Conservation (phyloP, 2,329 filamentous ascomycete species). For the Aspergillus ruber region DNA sequence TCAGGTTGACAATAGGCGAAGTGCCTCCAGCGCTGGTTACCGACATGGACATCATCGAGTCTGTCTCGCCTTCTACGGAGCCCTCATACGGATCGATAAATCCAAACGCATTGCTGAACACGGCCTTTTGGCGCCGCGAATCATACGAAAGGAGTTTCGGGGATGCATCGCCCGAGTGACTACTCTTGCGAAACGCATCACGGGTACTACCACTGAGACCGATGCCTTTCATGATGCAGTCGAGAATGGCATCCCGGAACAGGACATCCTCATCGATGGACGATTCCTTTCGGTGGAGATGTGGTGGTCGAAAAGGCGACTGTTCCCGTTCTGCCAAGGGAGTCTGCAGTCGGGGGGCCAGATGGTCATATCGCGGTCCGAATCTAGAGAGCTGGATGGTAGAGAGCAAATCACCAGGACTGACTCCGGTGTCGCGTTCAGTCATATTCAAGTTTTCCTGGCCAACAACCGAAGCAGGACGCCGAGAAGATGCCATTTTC, state of each 20-base stretch:
- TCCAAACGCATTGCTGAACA: slow-evolving; percentile 83
- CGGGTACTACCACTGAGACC: slow-evolving; percentile 64
- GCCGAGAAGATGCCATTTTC: slow-evolving; percentile 43
- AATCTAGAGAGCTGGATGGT: slow-evolving; percentile 66
- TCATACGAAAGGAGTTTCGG: slow-evolving; percentile 81
- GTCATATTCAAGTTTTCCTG: slow-evolving; percentile 11
- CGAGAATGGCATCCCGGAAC: slow-evolving; percentile 82
- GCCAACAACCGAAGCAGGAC: slow-evolving; percentile 13
- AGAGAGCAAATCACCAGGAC: slow-evolving; percentile 71
- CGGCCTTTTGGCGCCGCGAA: slow-evolving; percentile 67
- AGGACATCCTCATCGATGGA: slow-evolving; percentile 80
- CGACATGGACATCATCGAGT: slow-evolving; percentile 68
- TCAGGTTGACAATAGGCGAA: slow-evolving; percentile 58
- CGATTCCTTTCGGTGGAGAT: slow-evolving; percentile 64
- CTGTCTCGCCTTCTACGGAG: slow-evolving; percentile 68
- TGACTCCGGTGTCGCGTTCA: slow-evolving; percentile 41
- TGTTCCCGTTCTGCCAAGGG: slow-evolving; percentile 42
- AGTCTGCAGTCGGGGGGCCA: slow-evolving; percentile 24
- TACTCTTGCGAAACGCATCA: slow-evolving; percentile 55
- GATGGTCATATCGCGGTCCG: slow-evolving; percentile 45
- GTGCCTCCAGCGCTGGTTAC: slow-evolving; percentile 58
- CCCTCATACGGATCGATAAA: slow-evolving; percentile 80
- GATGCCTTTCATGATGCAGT: slow-evolving; percentile 93
- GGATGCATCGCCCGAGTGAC: slow-evolving; percentile 72
- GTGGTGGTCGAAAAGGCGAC: slow-evolving; percentile 28